Conservation (phyloP, 345 rosid genomes). For the Eucalyptus globulus region DNA sequence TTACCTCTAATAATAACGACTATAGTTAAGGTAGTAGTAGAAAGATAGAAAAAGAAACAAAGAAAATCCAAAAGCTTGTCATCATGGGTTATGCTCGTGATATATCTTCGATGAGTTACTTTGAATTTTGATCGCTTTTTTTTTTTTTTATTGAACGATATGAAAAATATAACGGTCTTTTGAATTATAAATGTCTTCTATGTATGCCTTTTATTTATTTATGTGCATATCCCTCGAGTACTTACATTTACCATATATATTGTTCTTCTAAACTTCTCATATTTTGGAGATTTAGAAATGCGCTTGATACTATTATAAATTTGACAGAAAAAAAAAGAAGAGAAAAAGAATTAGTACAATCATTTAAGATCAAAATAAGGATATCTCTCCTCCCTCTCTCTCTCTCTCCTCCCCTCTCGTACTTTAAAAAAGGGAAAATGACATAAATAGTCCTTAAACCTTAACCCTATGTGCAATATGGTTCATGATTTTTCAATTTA, state of each 20-base stretch:
- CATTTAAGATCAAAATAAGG: background rate
- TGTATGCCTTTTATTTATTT: no score
- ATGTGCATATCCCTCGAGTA: background rate
- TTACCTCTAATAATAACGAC: no score
- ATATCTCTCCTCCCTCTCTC: background rate
- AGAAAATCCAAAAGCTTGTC: background rate
- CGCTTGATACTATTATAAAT: background rate
- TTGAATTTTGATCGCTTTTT: no score
- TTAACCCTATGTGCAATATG: no score
- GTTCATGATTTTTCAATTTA: no score
- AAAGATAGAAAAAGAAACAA: background rate
- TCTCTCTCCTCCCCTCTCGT: background rate
- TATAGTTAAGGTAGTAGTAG: background rate
- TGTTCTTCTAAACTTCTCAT: background rate
- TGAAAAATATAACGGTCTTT: no score
- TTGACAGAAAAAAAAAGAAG: background rate
- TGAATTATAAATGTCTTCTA: background rate
- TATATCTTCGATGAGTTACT: no score
- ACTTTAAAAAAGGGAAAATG: background rate
- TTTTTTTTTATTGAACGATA: no score
- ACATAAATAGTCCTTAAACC: rapidly evolving
- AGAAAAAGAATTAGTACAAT: background rate
- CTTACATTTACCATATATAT: background rate
- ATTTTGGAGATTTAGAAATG: no score
- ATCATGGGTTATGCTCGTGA: background rate